Percentiles rank a stretch among this genome's conserved stretches.
Evolutionary conservation across 345 rosid genomes (phyloP).

Genomic region (Rhizophora apiculata): DNA sequence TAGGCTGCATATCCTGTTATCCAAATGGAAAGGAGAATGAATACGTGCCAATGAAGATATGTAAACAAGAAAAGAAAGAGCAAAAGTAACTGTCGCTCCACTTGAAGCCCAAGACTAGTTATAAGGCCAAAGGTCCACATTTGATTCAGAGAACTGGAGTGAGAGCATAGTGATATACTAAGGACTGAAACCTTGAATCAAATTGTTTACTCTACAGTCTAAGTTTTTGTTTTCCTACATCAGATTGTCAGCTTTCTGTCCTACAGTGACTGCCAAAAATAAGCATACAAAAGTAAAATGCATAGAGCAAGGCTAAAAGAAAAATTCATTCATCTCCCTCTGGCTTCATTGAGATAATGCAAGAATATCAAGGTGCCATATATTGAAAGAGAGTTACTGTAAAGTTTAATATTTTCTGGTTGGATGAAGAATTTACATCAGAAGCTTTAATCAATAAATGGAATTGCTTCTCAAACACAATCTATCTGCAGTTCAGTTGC

Average conservation of each 20-base stretch:
- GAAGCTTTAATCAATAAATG: too few species aligned
- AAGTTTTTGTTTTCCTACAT: background rate
- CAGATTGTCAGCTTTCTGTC: background rate
- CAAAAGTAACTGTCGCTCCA: constrained; percentile 12
- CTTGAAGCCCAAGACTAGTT: background rate
- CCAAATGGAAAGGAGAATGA: constrained; percentile 14
- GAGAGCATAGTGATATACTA: background rate
- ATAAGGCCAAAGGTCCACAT: background rate
- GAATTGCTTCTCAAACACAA: too few species aligned
- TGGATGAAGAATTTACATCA: too few species aligned
- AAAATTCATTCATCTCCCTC: background rate
- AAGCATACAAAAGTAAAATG: background rate
- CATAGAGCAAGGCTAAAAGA: background rate
- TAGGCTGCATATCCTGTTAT: constrained; percentile 82
- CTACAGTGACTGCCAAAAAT: background rate
- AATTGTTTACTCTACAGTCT: background rate
- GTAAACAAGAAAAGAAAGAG: background rate
- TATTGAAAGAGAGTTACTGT: too few species aligned
- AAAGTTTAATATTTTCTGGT: too few species aligned
- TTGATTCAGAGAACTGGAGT: background rate
- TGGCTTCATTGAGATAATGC: background rate
- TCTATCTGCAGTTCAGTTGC: too few species aligned
- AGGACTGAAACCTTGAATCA: background rate
- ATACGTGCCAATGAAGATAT: constrained; percentile 1
- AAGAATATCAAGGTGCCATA: too few species aligned